These are phyloP conservation scores for Sugiyamaella pinicola DNA, from an alignment of 1,139 yeast genomes.

Conservation along the genomic window DNA sequence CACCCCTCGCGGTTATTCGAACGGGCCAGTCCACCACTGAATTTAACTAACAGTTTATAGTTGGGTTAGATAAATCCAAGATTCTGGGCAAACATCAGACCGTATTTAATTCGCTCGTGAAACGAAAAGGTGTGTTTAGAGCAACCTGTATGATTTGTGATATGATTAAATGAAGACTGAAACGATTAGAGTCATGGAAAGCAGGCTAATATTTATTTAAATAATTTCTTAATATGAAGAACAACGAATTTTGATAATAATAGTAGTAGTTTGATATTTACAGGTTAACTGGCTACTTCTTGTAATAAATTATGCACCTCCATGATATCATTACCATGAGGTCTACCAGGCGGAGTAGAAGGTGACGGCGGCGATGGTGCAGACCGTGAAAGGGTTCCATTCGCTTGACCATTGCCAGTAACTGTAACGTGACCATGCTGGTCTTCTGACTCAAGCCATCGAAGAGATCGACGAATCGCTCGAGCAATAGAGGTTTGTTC, in stretches of 20 bases:
- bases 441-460: slow-evolving; percentile 27
- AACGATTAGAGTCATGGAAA: too few relatives aligned
- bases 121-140: slow-evolving; percentile 9
- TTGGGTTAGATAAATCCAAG: neutral
- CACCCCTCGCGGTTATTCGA: too few relatives aligned
- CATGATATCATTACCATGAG: slow-evolving; percentile 17
- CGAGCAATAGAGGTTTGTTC: slow-evolving; percentile 31
- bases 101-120: slow-evolving; percentile 10
- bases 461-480: slow-evolving; percentile 32
- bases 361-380: neutral
- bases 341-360: neutral
- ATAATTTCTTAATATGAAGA: neutral
- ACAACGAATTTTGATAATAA: neutral
- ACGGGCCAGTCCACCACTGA: too few relatives aligned
- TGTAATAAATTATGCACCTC: slow-evolving; percentile 19
- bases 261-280: neutral
- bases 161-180: slow-evolving; percentile 1
- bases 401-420: slow-evolving; percentile 1
- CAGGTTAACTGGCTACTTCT: slow-evolving; percentile 4
- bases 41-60: neutral
- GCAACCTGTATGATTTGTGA: slow-evolving; percentile 12
- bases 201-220: neutral
- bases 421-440: neutral
- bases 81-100: neutral
- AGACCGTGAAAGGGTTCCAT: neutral